Percentiles rank a stretch among this genome's conserved stretches.
phyloP scores from a whole-genome alignment of 202 grass and related monocot genomes.

The Digitaria exilis region DNA sequence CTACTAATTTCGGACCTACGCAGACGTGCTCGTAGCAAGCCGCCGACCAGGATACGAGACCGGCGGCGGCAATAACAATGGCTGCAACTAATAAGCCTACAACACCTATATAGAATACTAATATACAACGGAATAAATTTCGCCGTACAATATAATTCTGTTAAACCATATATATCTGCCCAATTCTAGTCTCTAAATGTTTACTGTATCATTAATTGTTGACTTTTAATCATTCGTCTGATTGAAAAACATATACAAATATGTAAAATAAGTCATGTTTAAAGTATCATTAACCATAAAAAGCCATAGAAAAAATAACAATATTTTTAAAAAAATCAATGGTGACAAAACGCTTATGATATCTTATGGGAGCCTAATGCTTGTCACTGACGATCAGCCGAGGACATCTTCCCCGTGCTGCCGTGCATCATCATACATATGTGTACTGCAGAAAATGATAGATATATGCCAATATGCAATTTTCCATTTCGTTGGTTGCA shows the following conservation, averaged over 20 bases:
- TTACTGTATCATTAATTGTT: too few species aligned
- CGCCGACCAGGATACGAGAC: slow-evolving; percentile 3
- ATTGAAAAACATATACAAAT: too few species aligned
- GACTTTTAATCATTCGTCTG: too few species aligned
- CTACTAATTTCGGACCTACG: slow-evolving; percentile 25
- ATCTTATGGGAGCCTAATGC: background rate
- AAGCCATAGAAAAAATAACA: too few species aligned
- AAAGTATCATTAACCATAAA: too few species aligned
- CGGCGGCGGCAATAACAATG: background rate
- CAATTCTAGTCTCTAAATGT: background rate
- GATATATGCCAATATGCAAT: background rate
- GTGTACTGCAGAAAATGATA: background rate
- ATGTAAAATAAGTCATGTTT: too few species aligned
- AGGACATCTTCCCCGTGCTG: background rate
- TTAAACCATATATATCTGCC: background rate
- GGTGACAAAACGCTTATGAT: too few species aligned
- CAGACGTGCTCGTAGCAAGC: slow-evolving; percentile 1
- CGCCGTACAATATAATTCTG: too few species aligned
- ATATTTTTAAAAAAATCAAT: too few species aligned
- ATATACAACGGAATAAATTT: background rate
- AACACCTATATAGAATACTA: background rate
- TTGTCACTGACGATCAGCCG: background rate
- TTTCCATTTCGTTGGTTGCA: background rate
- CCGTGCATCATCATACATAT: background rate
- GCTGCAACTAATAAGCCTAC: background rate